Evolutionary conservation across 768 basidiomycete genomes (phyloP), one percentile per base, ranked within the genome.

Genomic region (Leccinum olivaceopallidum): DNA sequence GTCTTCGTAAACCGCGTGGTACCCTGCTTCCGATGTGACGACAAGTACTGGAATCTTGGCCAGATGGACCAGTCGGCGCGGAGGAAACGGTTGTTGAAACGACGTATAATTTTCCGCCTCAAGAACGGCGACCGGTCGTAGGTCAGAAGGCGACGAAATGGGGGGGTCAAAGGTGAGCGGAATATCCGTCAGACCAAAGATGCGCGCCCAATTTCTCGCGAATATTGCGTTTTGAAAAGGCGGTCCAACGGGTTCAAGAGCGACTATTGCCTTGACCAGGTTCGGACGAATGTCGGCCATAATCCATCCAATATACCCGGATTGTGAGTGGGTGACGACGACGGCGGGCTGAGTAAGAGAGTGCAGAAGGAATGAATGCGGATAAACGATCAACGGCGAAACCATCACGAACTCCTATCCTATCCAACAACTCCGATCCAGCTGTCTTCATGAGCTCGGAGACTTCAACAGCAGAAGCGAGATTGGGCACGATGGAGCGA

Each of bases 321-420:
- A 75, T 62, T 83, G 82, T 2, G 83, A 83, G 64, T 84, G 83
- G 2, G 81, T 81, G 28, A 83, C 61, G n/a, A 84, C 62, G 26
- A 82, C 70, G 3, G 69, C 78, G 20, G 80, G 80, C 81, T 83
- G 53, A 14, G 26, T 36, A 24, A 8, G 34, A 8, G 32, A 42
- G 16, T 53, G 28, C 51, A 48, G 14, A 36, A 16, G 36, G 22
- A 30, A 65, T 60, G 53, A 68, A 44, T 39, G 39, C 9, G 20
- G 34, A 36, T 34, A 14, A 24, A 30, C 26, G 13, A 22, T 12
- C 7, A 18, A 26, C 12, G 12, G 48, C 1, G 28, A 56, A 39
- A 57, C 37, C 2, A n/a, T 34, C 22, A 71, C 81, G 59, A 68
- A 83, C 81, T 4, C 81, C 81, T 56, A 83, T 81, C 57, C 69